Evolutionary conservation across 2,329 filamentous ascomycete genomes (phyloP).

Genomic region (Colletotrichum sublineola): DNA sequence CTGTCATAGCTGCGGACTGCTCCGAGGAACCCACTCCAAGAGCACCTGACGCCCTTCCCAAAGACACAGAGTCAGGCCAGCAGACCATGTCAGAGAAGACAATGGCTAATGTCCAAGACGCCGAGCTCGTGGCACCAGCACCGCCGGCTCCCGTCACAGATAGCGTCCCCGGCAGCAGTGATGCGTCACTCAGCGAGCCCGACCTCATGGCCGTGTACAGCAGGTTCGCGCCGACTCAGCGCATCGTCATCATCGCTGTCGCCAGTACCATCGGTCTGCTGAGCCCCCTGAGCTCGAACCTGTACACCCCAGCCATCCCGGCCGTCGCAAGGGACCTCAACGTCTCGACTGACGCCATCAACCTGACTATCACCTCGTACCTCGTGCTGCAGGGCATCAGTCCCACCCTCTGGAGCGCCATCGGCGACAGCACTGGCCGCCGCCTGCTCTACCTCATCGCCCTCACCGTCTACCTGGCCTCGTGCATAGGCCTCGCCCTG

Average conservation of each 20-base stretch:
- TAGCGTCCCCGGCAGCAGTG: not conserved
- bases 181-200: not conserved
- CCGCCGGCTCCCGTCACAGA: not conserved
- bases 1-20: too few relatives aligned
- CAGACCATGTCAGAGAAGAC: not conserved
- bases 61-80: not conserved
- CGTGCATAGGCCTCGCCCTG: constrained; percentile 28
- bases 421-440: constrained; percentile 51
- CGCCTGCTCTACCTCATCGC: constrained; percentile 17
- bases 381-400: constrained; percentile 60
- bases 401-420: constrained; percentile 57
- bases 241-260: constrained; percentile 47
- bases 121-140: not conserved
- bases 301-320: constrained; percentile 48
- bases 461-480: constrained; percentile 4
- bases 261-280: constrained; percentile 39
- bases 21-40: not conserved
- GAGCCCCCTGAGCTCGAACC: constrained; percentile 45
- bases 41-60: not conserved
- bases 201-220: constrained; percentile 9
- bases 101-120: not conserved
- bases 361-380: constrained; percentile 56
- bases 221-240: not conserved
- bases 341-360: constrained; percentile 48
- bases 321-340: constrained; percentile 44